phyloP scores from a whole-genome alignment of 2,329 filamentous ascomycete genomes.

The Diaporthe vaccinii region DNA sequence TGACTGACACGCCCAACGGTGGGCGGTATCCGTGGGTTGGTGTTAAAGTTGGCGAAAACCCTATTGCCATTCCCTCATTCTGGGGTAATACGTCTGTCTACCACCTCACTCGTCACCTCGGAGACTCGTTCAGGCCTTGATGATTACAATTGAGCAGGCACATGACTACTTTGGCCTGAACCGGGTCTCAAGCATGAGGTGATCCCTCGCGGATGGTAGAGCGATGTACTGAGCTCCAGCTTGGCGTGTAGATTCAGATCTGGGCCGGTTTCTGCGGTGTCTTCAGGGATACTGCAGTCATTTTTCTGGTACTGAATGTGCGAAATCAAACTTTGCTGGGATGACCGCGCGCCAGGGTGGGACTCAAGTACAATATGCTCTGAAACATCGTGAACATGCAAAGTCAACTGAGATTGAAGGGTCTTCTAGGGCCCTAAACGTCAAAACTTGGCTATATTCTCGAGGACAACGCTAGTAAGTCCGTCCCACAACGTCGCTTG shows the following conservation, averaged over 20 bases:
- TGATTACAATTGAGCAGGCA: background rate
- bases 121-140: background rate
- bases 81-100: background rate
- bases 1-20: constrained; percentile 24
- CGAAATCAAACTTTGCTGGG: constrained; percentile 10
- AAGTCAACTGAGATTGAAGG: constrained; percentile 4
- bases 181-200: background rate
- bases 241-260: constrained; percentile 15
- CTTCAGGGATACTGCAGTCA: background rate
- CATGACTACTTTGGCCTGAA: background rate
- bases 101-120: background rate
- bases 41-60: constrained; percentile 4
- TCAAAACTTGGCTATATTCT: background rate
- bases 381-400: background rate
- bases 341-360: background rate
- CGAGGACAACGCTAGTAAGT: background rate
- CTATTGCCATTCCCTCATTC: background rate
- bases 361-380: background rate
- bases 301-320: too few relatives aligned
- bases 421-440: background rate
- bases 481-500: background rate
- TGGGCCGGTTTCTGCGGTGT: background rate
- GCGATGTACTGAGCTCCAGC: background rate
- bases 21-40: background rate
- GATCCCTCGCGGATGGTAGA: background rate